phyloP scores from a whole-genome alignment of 345 rosid genomes.

The Salix udensis region DNA sequence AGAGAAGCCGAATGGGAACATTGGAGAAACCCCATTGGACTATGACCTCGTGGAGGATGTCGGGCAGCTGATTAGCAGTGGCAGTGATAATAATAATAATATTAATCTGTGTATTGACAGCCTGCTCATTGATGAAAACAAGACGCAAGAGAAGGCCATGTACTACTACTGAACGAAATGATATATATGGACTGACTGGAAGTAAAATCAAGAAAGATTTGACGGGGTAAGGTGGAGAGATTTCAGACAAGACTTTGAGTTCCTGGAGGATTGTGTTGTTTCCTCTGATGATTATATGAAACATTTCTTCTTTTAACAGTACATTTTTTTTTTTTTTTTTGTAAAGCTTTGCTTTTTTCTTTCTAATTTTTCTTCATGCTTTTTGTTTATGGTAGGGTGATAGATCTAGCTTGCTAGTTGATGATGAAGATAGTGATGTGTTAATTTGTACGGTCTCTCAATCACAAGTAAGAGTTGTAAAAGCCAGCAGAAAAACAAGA shows the following conservation, averaged over 20 bases:
- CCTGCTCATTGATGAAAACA: slow-evolving; percentile 52
- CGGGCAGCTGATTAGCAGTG: slow-evolving; percentile 52
- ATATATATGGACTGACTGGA: slow-evolving; percentile 35
- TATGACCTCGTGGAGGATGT: slow-evolving; percentile 49
- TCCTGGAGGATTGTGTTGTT: slow-evolving; percentile 34
- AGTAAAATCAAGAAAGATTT: slow-evolving; percentile 57
- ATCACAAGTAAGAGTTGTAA: slow-evolving; percentile 10
- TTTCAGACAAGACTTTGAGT: slow-evolving; percentile 27
- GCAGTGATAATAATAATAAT: slow-evolving; percentile 22
- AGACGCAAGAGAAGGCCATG: slow-evolving; percentile 53
- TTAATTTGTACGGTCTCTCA: slow-evolving; percentile 14
- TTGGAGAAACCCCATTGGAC: slow-evolving; percentile 34
- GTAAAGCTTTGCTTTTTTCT: slow-evolving; percentile 11
- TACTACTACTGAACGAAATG: slow-evolving; percentile 33
- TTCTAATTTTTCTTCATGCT: slow-evolving; percentile 13
- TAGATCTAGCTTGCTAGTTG: neutral
- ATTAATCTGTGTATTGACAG: neutral
- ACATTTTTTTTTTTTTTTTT: slow-evolving; percentile 19
- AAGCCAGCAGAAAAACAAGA: slow-evolving; percentile 8
- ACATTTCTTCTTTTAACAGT: slow-evolving; percentile 43
- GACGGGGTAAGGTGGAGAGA: slow-evolving; percentile 57
- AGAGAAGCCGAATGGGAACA: slow-evolving; percentile 37
- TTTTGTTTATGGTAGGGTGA: slow-evolving; percentile 20
- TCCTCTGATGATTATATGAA: slow-evolving; percentile 17
- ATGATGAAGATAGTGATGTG: slow-evolving; percentile 6